Conservation (phyloP, 768 basidiomycete genomes). For the Pleurotus eryngii region DNA sequence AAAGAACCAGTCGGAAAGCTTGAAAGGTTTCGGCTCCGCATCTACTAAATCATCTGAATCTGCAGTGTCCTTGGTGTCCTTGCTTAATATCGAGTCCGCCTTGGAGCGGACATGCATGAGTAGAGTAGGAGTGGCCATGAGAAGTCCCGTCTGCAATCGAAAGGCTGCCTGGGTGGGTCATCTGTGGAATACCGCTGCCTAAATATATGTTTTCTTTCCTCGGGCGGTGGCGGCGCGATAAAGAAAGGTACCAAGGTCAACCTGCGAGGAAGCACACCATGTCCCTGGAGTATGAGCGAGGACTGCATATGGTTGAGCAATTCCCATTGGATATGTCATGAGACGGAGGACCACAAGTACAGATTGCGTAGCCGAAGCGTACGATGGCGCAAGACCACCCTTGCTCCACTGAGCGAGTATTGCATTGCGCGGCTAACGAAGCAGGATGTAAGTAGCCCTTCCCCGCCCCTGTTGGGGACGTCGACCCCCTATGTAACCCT, state of each 20-base stretch:
- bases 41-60: constrained; percentile 30
- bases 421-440: not conserved
- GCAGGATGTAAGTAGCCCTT: not conserved
- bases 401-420: not conserved
- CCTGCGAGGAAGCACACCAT: constrained; percentile 18
- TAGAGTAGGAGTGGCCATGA: not conserved
- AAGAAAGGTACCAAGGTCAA: constrained; percentile 10
- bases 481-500: too few relatives aligned
- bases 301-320: not conserved
- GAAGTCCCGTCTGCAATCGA: not conserved
- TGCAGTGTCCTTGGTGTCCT: constrained; percentile 14
- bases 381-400: constrained; percentile 16
- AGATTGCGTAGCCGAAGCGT: constrained; percentile 16
- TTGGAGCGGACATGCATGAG: not conserved
- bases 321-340: constrained; percentile 6
- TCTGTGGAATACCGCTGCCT: not conserved
- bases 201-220: not conserved
- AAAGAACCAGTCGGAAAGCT: constrained; percentile 31
- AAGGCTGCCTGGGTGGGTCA: not conserved
- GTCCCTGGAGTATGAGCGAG: not conserved
- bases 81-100: constrained; percentile 6
- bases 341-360: not conserved
- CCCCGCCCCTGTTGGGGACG: not conserved
- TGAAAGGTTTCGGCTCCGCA: constrained; percentile 32
- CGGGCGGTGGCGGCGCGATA: not conserved